phyloP scores from a whole-genome alignment of 2,329 filamentous ascomycete species.

The Zopfia rhizophila region DNA sequence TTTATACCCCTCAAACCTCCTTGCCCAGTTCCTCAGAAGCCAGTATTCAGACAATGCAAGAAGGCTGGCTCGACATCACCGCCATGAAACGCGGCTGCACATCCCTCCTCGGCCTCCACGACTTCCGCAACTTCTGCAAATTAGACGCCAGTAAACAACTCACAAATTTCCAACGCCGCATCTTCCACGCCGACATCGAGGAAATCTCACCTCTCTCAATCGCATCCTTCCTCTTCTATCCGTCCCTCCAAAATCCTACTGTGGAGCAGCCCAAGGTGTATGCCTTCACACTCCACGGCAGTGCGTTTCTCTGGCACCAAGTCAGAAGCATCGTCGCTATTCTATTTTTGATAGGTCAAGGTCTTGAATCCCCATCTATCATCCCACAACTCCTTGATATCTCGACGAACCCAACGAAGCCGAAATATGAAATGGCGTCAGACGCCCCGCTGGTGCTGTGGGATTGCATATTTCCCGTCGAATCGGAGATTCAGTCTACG shows the following conservation, averaged over 20 bases:
- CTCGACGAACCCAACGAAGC: conserved; percentile 75
- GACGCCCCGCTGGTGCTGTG: conserved; percentile 92
- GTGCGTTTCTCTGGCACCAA: conserved; percentile 97
- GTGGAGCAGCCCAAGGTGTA: conserved; percentile 72
- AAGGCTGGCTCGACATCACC: conserved; percentile 85
- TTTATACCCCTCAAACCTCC: conserved; percentile 44
- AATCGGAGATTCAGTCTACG: conserved; percentile 49
- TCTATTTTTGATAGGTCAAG: conserved; percentile 91
- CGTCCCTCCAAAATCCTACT: conserved; percentile 31
- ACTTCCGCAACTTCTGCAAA: conserved; percentile 98
- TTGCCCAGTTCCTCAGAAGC: no score
- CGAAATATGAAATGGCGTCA: conserved; percentile 89
- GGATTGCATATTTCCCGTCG: conserved; percentile 87
- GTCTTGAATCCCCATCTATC: conserved; percentile 79
- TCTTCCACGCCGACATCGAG: conserved; percentile 83
- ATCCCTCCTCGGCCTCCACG: conserved; percentile 82
- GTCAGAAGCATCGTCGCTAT: conserved; percentile 93
- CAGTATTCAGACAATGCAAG: conserved; percentile 35
- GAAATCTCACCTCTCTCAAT: conserved; percentile 40
- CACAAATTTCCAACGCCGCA: conserved; percentile 79
- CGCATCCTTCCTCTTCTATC: conserved; percentile 40
- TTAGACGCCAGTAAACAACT: conserved; percentile 91
- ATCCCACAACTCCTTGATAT: conserved; percentile 81
- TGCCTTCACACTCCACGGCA: conserved; percentile 87
- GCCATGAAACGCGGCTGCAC: conserved; percentile 86